A percentile compares a stretch with the other conserved stretches of the same genome.
These are phyloP conservation scores for Coemansia sp. DNA, from an alignment of 192 early-diverging fungal genomes.

Conservation along the genomic window DNA sequence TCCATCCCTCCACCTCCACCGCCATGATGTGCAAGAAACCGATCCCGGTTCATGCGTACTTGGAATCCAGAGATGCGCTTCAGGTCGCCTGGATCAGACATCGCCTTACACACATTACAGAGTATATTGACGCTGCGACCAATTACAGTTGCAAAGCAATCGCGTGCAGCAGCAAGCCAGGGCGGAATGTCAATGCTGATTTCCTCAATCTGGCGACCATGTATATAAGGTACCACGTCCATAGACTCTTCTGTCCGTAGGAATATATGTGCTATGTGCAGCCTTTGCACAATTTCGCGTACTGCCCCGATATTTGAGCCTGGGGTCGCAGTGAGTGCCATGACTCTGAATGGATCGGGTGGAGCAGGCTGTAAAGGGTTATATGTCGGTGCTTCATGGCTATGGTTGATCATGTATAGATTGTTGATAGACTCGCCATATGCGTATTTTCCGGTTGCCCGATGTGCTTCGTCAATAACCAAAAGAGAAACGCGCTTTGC, in stretches of 20 bases:
- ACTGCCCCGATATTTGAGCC: slow-evolving; percentile 72
- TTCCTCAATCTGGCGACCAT: slow-evolving; percentile 65
- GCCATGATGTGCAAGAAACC: slow-evolving; percentile 18
- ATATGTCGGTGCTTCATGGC: slow-evolving; percentile 7
- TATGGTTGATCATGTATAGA: slow-evolving; percentile 51
- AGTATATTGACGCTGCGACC: slow-evolving; percentile 56
- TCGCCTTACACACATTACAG: slow-evolving; percentile 39
- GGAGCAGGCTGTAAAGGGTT: slow-evolving; percentile 20
- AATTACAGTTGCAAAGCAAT: slow-evolving; percentile 51
- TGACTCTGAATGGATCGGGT: slow-evolving; percentile 65
- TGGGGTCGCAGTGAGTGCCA: slow-evolving; percentile 88
- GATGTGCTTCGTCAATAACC: slow-evolving; percentile 93
- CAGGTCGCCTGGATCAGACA: slow-evolving; percentile 37
- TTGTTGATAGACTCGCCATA: slow-evolving; percentile 72
- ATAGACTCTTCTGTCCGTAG: slow-evolving; percentile 85
- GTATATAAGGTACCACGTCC: slow-evolving; percentile 76
- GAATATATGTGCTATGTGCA: slow-evolving; percentile 78
- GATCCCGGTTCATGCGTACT: slow-evolving; percentile 40
- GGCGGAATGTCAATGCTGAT: slow-evolving; percentile 62
- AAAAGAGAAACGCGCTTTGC: slow-evolving; percentile 64
- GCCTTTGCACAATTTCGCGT: slow-evolving; percentile 70
- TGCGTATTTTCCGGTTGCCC: slow-evolving; percentile 81
- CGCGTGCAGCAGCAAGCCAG: slow-evolving; percentile 50
- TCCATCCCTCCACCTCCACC: slow-evolving; percentile 18
- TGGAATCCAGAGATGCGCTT: slow-evolving; percentile 34